Percentiles rank a stretch among this genome's conserved stretches.
phyloP scores from a whole-genome alignment of 129 eudicot genomes.

The Flaveria robusta region DNA sequence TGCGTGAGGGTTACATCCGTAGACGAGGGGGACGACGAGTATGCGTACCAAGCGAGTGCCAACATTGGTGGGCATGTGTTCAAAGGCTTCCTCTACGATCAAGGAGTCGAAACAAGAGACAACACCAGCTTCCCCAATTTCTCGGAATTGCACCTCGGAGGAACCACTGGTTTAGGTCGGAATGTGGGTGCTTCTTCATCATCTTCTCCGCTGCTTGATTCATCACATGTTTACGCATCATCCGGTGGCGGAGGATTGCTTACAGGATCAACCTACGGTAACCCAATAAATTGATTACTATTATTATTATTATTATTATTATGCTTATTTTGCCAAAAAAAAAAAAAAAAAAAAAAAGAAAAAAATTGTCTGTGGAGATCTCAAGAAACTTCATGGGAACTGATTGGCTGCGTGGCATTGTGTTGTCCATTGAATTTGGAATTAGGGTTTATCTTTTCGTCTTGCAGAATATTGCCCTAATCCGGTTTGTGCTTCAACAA shows the following conservation, averaged over 20 bases:
- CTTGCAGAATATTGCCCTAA: slow-evolving; percentile 33
- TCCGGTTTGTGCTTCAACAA: neutral
- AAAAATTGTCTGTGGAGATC: no score
- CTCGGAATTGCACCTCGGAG: slow-evolving; percentile 70
- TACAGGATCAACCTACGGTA: slow-evolving; percentile 43
- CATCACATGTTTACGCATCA: slow-evolving; percentile 52
- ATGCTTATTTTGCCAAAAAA: neutral
- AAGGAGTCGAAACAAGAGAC: slow-evolving; percentile 70
- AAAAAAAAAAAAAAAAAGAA: neutral
- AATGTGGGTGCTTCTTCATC: slow-evolving; percentile 46
- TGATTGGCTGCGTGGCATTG: slow-evolving; percentile 38
- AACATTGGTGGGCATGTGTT: slow-evolving; percentile 86
- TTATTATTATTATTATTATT: no score
- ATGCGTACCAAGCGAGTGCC: slow-evolving; percentile 84
- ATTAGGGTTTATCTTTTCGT: slow-evolving; percentile 38
- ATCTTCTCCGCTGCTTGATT: slow-evolving; percentile 43
- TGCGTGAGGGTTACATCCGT: slow-evolving; percentile 81
- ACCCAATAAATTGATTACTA: slow-evolving; percentile 32
- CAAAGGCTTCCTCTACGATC: slow-evolving; percentile 86
- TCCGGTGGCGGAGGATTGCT: slow-evolving; percentile 80
- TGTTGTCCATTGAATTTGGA: slow-evolving; percentile 35
- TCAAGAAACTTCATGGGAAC: neutral
- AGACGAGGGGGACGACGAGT: slow-evolving; percentile 87
- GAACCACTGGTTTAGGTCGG: slow-evolving; percentile 31
- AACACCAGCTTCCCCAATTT: slow-evolving; percentile 53